A percentile compares a stretch with the other conserved stretches of the same genome.
Evolutionary conservation across 2,329 filamentous ascomycete species (phyloP).

Genomic region (Nectriaceae sp.): DNA sequence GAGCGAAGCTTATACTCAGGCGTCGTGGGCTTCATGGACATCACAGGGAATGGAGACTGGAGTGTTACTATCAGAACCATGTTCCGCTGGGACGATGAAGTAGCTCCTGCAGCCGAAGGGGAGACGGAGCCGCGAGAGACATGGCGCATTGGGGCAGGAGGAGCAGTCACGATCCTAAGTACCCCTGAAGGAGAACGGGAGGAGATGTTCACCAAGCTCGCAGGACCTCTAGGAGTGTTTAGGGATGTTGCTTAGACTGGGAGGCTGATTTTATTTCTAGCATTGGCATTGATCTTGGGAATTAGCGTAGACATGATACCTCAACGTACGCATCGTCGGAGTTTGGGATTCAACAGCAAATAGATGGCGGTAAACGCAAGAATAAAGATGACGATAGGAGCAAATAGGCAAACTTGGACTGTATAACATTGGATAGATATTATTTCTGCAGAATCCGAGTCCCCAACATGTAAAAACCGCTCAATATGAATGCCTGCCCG

Average conservation of each 20-base stretch:
- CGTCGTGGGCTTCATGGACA: conserved; percentile 86
- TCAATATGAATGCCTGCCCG: conserved; percentile 17
- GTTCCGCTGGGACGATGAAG: conserved; percentile 70
- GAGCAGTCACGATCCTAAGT: conserved; percentile 85
- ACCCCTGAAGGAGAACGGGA: conserved; percentile 79
- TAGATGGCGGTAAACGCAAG: conserved; percentile 13
- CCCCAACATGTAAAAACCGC: conserved; percentile 14
- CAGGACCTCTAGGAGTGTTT: conserved; percentile 56
- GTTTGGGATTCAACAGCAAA: conserved; percentile 33
- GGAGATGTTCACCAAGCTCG: conserved; percentile 83
- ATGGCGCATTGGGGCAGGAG: conserved; percentile 88
- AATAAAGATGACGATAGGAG: conserved; percentile 1
- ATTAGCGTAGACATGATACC: conserved; percentile 22
- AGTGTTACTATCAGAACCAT: conserved; percentile 87
- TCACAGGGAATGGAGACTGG: conserved; percentile 83
- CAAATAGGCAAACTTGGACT: neutral
- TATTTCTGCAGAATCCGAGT: neutral
- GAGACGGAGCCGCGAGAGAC: conserved; percentile 48
- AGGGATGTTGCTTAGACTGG: conserved; percentile 31
- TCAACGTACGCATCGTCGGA: conserved; percentile 38
- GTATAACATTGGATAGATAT: neutral
- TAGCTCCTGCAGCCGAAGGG: conserved; percentile 27
- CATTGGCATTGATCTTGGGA: conserved; percentile 7
- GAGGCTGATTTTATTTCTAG: neutral
- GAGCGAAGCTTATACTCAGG: conserved; percentile 82